Evolutionary conservation across 768 basidiomycete species (phyloP), one percentile per base, ranked within the genome.

Genomic region (Psilocybe subaeruginosa): DNA sequence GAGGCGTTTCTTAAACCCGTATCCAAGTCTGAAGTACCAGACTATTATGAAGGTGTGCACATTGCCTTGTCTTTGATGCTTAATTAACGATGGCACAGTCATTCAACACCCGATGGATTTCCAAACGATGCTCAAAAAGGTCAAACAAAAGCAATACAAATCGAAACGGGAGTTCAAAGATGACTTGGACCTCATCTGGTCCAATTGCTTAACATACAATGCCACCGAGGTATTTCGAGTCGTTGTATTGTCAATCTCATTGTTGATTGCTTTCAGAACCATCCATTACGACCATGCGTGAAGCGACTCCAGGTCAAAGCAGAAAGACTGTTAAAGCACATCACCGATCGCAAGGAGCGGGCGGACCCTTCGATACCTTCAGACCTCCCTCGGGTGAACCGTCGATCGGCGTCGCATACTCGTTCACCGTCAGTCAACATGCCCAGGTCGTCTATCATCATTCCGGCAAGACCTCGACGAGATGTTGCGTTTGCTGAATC

Each of bases 71-170:
- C 12, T 30, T 27, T 41, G 39, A 55, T 52, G 52, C 4, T 31
- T 31, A 59, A 50, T 57, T 35, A 57, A 54, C 35, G 51, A 54
- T 37, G 66, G 47, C 51, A 61, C 69, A 99, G 97, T 97, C 66
- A 97, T 99, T 73, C 77, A 89, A 58, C 88, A 88, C 64, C 95
- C 97, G 4, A 99, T 99, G 97, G 97, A 99, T 78, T 81, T 99
- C 47, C 88, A 88, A 63, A 92, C 95, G 0, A 92, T 99, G 85
- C 82, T 90, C 54, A 94, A 89, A 83, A 96, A 96, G 76, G 91
- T 98, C 72, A 99, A 97, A 78, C 80, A 84, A 60, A 93, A 92
- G 72, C 83, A 86, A 51, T 98, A 97, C 84, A 95, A 96, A 76
- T 93, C 89, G 31, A 99, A 99, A 77, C 82, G 87, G 64, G 92